A percentile compares a stretch with the other conserved stretches of the same genome.
These are phyloP conservation scores for Hypoxylon sp. DNA, from an alignment of 2,329 filamentous ascomycete species.

Conservation along the genomic window DNA sequence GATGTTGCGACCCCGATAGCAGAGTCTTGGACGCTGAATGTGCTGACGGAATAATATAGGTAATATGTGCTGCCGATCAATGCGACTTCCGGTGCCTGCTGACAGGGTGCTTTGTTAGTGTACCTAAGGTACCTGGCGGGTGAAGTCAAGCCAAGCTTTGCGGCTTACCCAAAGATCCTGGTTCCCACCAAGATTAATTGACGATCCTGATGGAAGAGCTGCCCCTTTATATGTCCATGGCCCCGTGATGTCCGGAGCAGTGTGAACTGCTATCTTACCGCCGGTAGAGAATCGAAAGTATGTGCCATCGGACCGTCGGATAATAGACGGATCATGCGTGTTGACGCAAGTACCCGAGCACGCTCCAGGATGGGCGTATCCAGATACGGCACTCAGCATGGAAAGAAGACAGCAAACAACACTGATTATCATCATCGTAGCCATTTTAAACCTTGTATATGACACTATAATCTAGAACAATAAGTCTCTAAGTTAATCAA, in stretches of 20 bases:
- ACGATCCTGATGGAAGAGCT: constrained; percentile 56
- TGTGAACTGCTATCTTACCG: constrained; percentile 58
- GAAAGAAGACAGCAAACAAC: constrained; percentile 45
- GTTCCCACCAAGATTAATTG: constrained; percentile 55
- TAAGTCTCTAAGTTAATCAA: background rate
- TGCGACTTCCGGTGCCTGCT: constrained; percentile 73
- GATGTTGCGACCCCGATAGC: constrained; percentile 71
- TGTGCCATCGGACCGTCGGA: constrained; percentile 59
- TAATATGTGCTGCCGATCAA: constrained; percentile 71
- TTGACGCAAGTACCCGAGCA: constrained; percentile 59
- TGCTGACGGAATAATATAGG: constrained; percentile 77
- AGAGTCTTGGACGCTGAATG: constrained; percentile 72
- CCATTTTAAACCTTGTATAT: background rate
- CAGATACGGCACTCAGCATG: constrained; percentile 44
- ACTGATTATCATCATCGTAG: constrained; percentile 20
- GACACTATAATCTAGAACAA: constrained; percentile 5
- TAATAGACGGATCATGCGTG: constrained; percentile 60
- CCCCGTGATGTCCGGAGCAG: constrained; percentile 56
- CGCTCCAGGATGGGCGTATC: constrained; percentile 55
- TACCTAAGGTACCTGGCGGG: background rate
- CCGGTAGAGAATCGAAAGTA: constrained; percentile 62
- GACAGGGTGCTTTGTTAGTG: background rate
- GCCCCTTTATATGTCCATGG: constrained; percentile 60
- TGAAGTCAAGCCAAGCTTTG: background rate
- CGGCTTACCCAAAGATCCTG: constrained; percentile 58